Conservation (phyloP, 1,284 basidiomycete species). For the Schizophyllum amplum region DNA sequence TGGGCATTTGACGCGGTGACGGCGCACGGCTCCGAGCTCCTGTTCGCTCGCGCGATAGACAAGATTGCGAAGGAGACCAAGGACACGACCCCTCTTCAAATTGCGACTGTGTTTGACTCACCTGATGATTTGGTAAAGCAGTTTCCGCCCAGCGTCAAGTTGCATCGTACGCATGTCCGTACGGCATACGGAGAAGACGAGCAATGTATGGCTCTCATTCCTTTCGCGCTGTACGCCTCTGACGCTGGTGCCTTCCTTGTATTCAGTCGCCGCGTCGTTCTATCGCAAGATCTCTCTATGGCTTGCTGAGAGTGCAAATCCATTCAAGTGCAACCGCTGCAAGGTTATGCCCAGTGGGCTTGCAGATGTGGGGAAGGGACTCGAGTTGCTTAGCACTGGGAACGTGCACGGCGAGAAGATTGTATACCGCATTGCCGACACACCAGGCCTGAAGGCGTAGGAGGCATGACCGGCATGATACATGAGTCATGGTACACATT, state of each 20-base stretch:
- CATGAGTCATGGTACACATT: no score
- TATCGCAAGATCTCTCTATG: neutral
- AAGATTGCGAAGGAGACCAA: conserved; percentile 88
- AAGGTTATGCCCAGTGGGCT: neutral
- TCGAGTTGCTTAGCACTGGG: neutral
- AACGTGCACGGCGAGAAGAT: neutral
- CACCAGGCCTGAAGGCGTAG: neutral
- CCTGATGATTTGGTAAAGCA: neutral
- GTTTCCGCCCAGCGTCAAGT: neutral
- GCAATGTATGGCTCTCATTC: conserved; percentile 20
- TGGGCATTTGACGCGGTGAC: neutral
- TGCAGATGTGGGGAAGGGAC: neutral
- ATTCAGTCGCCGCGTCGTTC: conserved; percentile 2
- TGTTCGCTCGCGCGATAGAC: neutral
- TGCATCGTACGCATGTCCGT: neutral
- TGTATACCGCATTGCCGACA: neutral
- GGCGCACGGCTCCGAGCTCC: neutral
- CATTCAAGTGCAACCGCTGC: neutral
- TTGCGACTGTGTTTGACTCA: no score
- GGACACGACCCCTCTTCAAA: conserved; percentile 34
- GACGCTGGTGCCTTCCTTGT: no score
- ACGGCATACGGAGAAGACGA: neutral
- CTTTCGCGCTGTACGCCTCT: neutral
- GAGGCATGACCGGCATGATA: no score
- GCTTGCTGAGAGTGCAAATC: neutral